Evolutionary conservation across 805 yeast species (phyloP), one percentile per base, ranked within the genome.

Genomic region (Blastobotrys attinorum): DNA sequence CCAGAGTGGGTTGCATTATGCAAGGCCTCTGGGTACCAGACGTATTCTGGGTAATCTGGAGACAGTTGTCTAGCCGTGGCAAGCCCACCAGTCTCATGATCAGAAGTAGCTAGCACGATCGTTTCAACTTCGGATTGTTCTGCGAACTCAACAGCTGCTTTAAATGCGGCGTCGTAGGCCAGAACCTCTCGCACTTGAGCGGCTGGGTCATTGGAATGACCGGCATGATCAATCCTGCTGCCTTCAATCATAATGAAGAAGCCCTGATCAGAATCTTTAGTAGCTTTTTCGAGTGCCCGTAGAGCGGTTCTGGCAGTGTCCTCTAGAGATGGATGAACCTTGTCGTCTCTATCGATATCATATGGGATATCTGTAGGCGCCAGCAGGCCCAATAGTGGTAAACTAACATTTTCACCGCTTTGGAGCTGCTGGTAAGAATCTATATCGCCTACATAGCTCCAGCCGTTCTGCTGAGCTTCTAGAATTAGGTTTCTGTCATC

Each of bases 31-130:
- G 97, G 97, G 55, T 72, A 76, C 96, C 96, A 89, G 46, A 77
- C 58, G 58, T 88, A 88, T 46, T 87, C 95, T 1, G 97, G 97
- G 60, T 88, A 87, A 1, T 60, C 59, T 3, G 70, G 61, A 3
- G 77, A 58, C 31, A 83, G 62, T 67, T 89, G 96, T 64, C 89
- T 77, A 0, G 95, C 87, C 37, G 85, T 75, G n/a, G 83, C 83
- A 50, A 89, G 71, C 0, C 97, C 97, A 49, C 97, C 97, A 21
- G 97, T 89, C 62, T 89, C 97, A 67, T 89, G 97, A 62, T 89
- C 97, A 20, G 94, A 82, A 2, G 96, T 87, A 21, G 90, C 78
- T 34, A 89, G 69, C 33, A 86, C 73, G 37, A 83, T 69, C 2
- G 96, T 86, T 53, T 87, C 96, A 10, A 75, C 78, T 40, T 83